Conservation (phyloP, 495 filamentous ascomycete genomes). For the Penicillium dipodomyicola region DNA sequence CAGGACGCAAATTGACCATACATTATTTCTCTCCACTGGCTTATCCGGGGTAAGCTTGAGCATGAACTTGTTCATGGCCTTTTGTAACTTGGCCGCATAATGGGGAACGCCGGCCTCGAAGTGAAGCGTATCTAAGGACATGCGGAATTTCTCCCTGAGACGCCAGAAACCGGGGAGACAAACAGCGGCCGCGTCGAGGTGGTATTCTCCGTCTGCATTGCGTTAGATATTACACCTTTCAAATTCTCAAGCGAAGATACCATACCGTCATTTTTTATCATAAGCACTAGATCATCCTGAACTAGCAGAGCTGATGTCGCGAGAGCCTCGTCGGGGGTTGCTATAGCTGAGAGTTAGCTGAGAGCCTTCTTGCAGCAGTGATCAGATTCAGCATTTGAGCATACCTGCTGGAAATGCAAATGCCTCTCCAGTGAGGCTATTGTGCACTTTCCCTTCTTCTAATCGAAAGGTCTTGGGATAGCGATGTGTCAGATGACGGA, state of each 20-base stretch:
- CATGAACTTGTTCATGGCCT: slow-evolving; percentile 69
- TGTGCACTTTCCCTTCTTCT: slow-evolving; percentile 58
- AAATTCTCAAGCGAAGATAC: background rate
- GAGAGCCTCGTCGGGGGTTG: slow-evolving; percentile 55
- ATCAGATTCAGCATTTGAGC: slow-evolving; percentile 14
- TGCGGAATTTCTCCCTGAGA: slow-evolving; percentile 69
- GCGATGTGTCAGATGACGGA: slow-evolving; percentile 63
- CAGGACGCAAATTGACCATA: background rate
- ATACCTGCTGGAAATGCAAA: slow-evolving; percentile 62
- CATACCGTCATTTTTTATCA: slow-evolving; percentile 60
- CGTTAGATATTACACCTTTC: background rate
- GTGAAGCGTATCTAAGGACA: slow-evolving; percentile 71
- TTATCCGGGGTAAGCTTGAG: slow-evolving; percentile 53
- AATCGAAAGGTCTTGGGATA: slow-evolving; percentile 63
- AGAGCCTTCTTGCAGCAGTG: background rate
- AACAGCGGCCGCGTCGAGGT: slow-evolving; percentile 68
- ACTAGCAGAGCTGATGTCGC: slow-evolving; percentile 61
- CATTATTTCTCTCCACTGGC: slow-evolving; percentile 54
- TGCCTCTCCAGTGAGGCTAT: slow-evolving; percentile 60
- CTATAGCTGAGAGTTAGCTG: background rate
- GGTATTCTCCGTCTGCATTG: slow-evolving; percentile 60
- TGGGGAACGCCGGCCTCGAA: slow-evolving; percentile 71
- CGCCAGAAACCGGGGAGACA: slow-evolving; percentile 75
- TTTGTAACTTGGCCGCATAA: slow-evolving; percentile 66
- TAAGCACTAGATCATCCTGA: slow-evolving; percentile 74